Evolutionary conservation across 1,139 yeast genomes (phyloP), one percentile per base, ranked within the genome.

Genomic region (Yamadazyma epiphylla): DNA sequence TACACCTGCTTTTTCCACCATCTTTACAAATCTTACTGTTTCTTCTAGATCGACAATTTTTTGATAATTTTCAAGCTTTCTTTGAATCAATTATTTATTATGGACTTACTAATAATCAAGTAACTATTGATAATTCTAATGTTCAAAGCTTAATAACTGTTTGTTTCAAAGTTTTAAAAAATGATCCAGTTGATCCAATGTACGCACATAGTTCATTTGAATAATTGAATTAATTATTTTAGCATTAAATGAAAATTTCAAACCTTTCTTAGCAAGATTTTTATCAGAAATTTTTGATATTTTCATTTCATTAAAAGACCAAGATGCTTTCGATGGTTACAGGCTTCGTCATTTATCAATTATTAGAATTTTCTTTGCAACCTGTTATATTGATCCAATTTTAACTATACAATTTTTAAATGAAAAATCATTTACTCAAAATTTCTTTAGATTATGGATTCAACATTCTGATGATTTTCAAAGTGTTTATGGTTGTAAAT

Each of bases 1-100:
- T 0, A 87, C 96, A 1, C 97, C 97, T 2, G 94, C 88, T 2
- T 63, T 74, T 53, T 88, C 94, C 11, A 87, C 86, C 40, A 68
- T 63, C 39, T 74, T 65, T 13, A 87, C 95, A 53, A 88, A 83
- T 13, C 60, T 66, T 2, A 81, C 64, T 0, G 98, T 91, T 45
- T 84, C 82, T 21, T 72, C 58, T 32, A 83, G 58, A 52, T 89
- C 85, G 0, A 65, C 58, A 74, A 37, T 75, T 67, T 46, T 70
- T 65, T 39, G 76, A 70, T 37, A 58, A 58, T 17, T 74, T 70
- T 51, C 60, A 61, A 29, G 65, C 75, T 14, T 75, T 68, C 45
- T 70, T 73, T 37, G 76, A 71, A 46, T 58, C 66, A 17, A 59
- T 74, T 22, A 63, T 72, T 31, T 64, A 56, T 39, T 59, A 60